Evolutionary conservation across 768 basidiomycete species (phyloP).

Genomic region (Cantharellus anzutake): DNA sequence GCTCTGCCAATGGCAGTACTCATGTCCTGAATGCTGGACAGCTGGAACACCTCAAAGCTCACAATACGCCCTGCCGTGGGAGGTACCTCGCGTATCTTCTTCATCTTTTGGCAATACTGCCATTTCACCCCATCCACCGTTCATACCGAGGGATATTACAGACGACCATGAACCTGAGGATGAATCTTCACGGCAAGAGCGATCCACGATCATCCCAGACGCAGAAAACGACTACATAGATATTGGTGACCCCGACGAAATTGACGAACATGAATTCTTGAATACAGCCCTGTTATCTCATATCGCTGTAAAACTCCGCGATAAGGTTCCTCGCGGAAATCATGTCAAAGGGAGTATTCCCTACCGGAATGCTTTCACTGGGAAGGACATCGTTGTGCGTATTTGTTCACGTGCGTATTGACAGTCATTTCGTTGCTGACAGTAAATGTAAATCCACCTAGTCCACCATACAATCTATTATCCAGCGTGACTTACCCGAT

Average conservation of each 20-base stretch:
- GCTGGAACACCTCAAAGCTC: too few species aligned
- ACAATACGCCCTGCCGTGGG: too few species aligned
- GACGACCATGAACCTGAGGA: too few species aligned
- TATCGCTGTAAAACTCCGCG: conserved; percentile 72
- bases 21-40: too few species aligned
- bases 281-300: conserved; percentile 78
- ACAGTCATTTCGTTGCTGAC: background rate
- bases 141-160: background rate
- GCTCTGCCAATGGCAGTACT: too few species aligned
- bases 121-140: background rate
- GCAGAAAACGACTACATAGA: background rate
- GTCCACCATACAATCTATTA: conserved; percentile 77
- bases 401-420: background rate
- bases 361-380: conserved; percentile 81
- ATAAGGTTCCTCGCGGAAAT: conserved; percentile 70
- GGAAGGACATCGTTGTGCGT: conserved; percentile 82
- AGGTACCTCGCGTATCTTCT: background rate
- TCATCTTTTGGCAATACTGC: background rate
- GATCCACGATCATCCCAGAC: too few species aligned
- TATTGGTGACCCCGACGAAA: conserved; percentile 26
- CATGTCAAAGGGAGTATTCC: conserved; percentile 90
- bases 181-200: too few species aligned
- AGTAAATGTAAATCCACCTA: conserved; percentile 14
- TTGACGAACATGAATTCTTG: conserved; percentile 58
- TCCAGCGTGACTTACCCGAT: conserved; percentile 67